Evolutionary conservation across 345 rosid species (phyloP).

Genomic region (Salix viminalis): DNA sequence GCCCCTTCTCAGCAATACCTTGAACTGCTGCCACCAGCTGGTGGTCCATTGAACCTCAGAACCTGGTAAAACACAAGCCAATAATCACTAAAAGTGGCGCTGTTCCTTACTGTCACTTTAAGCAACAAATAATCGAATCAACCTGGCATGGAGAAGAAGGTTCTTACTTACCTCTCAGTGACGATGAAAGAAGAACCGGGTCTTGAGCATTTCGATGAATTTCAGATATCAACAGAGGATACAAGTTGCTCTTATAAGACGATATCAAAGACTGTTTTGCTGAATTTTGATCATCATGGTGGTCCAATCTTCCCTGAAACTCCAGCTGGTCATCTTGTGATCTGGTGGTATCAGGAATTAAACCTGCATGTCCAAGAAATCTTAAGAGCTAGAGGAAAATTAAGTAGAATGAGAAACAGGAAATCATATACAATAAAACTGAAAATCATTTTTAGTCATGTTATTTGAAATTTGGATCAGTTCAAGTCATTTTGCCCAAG

Average conservation of each 20-base stretch:
- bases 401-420: not conserved
- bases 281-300: conserved; percentile 59
- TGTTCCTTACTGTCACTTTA: not conserved
- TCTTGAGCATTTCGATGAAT: conserved; percentile 31
- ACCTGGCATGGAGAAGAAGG: not conserved
- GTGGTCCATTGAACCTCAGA: conserved; percentile 63
- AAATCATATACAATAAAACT: not conserved
- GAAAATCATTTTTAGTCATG: not conserved
- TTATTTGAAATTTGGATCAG: not conserved
- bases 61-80: conserved; percentile 18
- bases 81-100: conserved; percentile 2
- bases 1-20: conserved; percentile 63
- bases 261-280: conserved; percentile 55
- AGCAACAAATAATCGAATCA: not conserved
- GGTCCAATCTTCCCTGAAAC: conserved; percentile 40
- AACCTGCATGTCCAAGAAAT: conserved; percentile 42
- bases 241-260: conserved; percentile 49
- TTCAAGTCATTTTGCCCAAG: not conserved
- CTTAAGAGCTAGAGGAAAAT: not conserved
- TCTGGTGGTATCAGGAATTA: conserved; percentile 46
- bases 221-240: conserved; percentile 59
- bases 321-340: conserved; percentile 52
- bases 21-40: conserved; percentile 81
- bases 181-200: conserved; percentile 15
- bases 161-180: conserved; percentile 35